Evolutionary conservation across 495 filamentous ascomycete species (phyloP), one percentile per base, ranked within the genome.

Genomic region (Neurospora tetraspora): DNA sequence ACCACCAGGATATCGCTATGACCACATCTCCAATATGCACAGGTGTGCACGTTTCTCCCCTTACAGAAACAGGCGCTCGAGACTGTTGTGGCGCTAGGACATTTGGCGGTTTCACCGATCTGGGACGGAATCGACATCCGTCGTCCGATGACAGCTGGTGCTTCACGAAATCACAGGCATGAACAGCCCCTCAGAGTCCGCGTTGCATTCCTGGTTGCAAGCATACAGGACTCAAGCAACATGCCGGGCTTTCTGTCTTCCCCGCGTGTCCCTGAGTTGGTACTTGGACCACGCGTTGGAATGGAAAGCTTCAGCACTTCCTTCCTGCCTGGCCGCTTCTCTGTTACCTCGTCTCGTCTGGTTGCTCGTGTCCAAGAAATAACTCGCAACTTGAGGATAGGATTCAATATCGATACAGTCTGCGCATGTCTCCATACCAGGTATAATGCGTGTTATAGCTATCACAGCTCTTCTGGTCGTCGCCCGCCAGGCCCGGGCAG

Each of bases 401-500:
- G 27, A 65, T 1, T 34, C 53, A 27, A 18, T 5, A 16, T 61
- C 27, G 3, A 61, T 9, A 61, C 11, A 36, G 3, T 65, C 2
- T 18, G 8, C 53, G 3, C 53, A 65, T 36, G 53, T 65, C 3
- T 65, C 3, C 14, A 4, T 4, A 4, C 53, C 6, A 18, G 27
- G 27, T 14, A 31, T 34, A 65, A 65, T 65, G 53, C 53, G 27
- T 34, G 2, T 0, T 36, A 65, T 65, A 38, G 18, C 68, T 36
- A 70, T 34, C 59, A 27, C 42, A 14, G 53, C 53, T 65, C 4
- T 31, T 59, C 69, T 73, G 31, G 12, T 53, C 42, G 65, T 72
- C 40, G 69, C 69, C 18, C 69, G 34, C 31, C 70, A 38, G 43
- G 34, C 68, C 16, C 34, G 45, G 10, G 76, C 74, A 34, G 74